Base-by-base conservation (phyloP, 768 basidiomycete genomes). In the Tremella yokohamensis region DNA sequence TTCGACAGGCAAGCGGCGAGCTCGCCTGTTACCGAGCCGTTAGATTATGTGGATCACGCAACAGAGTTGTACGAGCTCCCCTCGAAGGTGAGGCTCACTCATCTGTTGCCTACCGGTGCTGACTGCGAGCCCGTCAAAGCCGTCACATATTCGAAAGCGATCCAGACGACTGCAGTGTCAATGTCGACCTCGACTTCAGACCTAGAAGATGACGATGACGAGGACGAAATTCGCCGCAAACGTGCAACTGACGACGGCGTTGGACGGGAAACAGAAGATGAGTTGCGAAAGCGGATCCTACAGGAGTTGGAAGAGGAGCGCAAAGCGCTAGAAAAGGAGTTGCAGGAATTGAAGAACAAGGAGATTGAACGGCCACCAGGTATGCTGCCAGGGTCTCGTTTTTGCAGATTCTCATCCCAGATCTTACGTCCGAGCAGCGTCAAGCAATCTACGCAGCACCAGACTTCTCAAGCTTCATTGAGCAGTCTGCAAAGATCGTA, bases 381-480 rank as follows among this genome's bases (percentile, higher is more conserved):
- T 52, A 25, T 56, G 44, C 39, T 11, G 29, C 1, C 15, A 20
- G 8, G n/a, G 45, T 40, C 38, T 49, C 22, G 20, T 15, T 1
- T 34, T 16, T 2, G 22, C 22, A 2, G 51, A 26, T 51, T 29
- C 11, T 52, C 29, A 58, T 54, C 16, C 34, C 74, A 90, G 96
- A 93, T 48, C 78, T 99, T 60, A 83, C 89, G 1, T 87, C 90
- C 59, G 90, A 93, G 58, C 90, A 97, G 75, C 82, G 88, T 40
- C 79, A 83, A 0, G 85, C 84, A 63, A 89, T 97, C 52, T 81
- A 91, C 62, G 79, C 85, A n/a, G 87, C 87, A 8, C 89, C 92
- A 0, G 90, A 92, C 70, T 97, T 98, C 74, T 78, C 89, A 15
- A 88, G 91, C 63, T 99, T 99, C 75, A 85, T 99, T 15, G 91